phyloP scores from a whole-genome alignment of 305 asterid genomes.

The Euphrasia arctica region DNA sequence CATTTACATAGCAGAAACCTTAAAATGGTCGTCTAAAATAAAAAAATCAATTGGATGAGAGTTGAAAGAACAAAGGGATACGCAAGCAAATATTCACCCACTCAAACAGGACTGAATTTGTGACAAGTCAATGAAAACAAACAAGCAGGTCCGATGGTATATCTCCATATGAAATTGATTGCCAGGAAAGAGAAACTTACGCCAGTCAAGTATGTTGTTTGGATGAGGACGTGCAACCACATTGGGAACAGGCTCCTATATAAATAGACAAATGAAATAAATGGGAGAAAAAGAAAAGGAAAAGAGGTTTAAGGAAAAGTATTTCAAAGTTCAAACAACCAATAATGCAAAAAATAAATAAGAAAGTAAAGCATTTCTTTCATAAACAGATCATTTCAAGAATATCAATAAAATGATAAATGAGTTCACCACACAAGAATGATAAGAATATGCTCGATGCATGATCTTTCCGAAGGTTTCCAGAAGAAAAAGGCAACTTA shows the following conservation, averaged over 20 bases:
- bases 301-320: no score
- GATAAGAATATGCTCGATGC: background rate
- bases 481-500: conserved; percentile 34
- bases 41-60: background rate
- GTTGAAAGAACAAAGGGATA: background rate
- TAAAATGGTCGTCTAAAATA: no score
- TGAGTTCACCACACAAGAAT: background rate
- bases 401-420: conserved; percentile 3
- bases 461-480: conserved; percentile 21
- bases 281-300: conserved; percentile 5
- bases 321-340: conserved; percentile 4
- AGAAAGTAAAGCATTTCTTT: conserved; percentile 2
- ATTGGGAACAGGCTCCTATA: conserved; percentile 92
- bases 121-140: conserved; percentile 13
- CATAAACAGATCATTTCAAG: conserved; percentile 1
- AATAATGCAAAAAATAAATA: conserved; percentile 5
- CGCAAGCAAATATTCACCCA: conserved; percentile 9
- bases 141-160: conserved; percentile 8
- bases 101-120: conserved; percentile 7
- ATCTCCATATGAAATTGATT: conserved; percentile 16
- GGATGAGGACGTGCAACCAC: conserved; percentile 93
- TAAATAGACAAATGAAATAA: conserved; percentile 22
- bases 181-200: conserved; percentile 47
- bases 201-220: conserved; percentile 97
- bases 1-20: no score